Conservation (phyloP, 176 grass and related monocot genomes). For the Triticum dicoccoides region DNA sequence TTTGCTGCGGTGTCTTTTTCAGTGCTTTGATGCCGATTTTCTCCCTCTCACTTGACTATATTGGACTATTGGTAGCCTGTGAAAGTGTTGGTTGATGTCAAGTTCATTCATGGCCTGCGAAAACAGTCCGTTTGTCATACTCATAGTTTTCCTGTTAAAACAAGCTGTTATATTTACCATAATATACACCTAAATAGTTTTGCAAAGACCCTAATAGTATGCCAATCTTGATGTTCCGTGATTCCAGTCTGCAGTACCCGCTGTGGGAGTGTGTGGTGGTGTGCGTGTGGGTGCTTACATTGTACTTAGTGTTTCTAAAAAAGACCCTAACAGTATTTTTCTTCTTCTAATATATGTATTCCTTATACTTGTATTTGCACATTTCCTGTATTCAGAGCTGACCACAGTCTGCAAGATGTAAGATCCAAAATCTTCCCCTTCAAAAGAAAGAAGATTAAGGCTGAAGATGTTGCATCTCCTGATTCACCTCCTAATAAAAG, state of each 20-base stretch:
- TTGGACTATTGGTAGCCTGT: not conserved
- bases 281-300: not conserved
- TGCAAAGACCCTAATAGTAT: not conserved
- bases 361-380: constrained; percentile 14
- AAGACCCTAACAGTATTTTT: not conserved
- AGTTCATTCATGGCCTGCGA: not conserved
- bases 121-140: not conserved
- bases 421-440: constrained; percentile 79
- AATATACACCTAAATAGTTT: not conserved
- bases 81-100: not conserved
- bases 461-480: constrained; percentile 48
- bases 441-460: constrained; percentile 74
- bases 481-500: constrained; percentile 49
- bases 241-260: not conserved
- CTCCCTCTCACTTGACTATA: not conserved
- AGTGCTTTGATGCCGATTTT: not conserved
- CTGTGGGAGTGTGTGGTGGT: not conserved
- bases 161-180: not conserved
- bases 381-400: constrained; percentile 48
- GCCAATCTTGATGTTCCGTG: not conserved
- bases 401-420: constrained; percentile 80
- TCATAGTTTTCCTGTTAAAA: not conserved
- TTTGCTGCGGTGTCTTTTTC: not conserved
- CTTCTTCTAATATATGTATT: not conserved
- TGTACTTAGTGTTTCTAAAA: not conserved